Evolutionary conservation across 2,329 filamentous ascomycete genomes (phyloP), one percentile per base, ranked within the genome.

Genomic region (Xylaria sp.): DNA sequence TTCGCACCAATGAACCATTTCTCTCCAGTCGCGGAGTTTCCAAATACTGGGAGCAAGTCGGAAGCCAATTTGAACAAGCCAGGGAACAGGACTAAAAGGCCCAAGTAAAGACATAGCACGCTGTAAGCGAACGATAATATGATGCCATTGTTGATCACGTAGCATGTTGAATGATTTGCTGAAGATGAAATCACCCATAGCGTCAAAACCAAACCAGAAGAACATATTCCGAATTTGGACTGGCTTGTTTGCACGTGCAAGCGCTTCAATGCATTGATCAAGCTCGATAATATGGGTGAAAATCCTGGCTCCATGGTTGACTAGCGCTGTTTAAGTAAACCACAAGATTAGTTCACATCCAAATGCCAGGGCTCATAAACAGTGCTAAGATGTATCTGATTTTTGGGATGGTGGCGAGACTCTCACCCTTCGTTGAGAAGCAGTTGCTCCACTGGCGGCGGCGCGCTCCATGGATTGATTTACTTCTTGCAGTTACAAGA

Each of bases 201-300:
- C n/a, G 43, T 54, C 57, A 33, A 60, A 60, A n/a, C 25, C 41
- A 27, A 60, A 29, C 57, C 49, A 54, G 29, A 25, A 54, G 15
- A 54, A 47, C 15, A 61, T 38, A 17, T 62, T 54, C 15, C 57
- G 56, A 6, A 76, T 69, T 35, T 77, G 72, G 19, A 71, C 74
- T 0, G 8, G 61, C 17, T 9, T 13, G 40, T 38, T 21, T n/a
- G 13, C 33, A 1, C 21, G 4, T 7, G 56, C 59, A 35, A 67
- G 51, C 6, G 38, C 52, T 41, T 67, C 61, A 21, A 71, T 66
- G 27, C 47, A 52, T 10, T 58, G 19, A 25, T 69, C 66, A 15
- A 71, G 64, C 27, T 66, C 60, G 46, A 60, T 58, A 23, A 69
- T 21, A 17, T 65, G 29, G 54, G 60, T 48, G 6, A 60, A 38